These are phyloP conservation scores for Moesziomyces globuligerus DNA, from an alignment of 1,284 basidiomycete species.

Conservation along the genomic window DNA sequence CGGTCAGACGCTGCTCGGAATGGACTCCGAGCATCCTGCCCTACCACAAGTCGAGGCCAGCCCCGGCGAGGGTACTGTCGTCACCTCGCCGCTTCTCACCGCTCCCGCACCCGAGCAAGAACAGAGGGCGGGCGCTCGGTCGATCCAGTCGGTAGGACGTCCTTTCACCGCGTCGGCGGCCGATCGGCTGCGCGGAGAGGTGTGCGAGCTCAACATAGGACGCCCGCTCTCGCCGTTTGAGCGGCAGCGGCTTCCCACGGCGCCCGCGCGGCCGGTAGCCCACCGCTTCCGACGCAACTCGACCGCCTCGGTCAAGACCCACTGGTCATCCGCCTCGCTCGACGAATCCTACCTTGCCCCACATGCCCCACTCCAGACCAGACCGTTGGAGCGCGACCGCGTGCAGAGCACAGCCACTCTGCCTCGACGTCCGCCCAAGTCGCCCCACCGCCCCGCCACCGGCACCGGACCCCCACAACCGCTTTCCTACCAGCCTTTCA, in stretches of 20 bases:
- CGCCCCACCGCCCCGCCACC: constrained; percentile 19
- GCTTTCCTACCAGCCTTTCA: constrained; percentile 4
- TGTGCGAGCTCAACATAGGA: constrained; percentile 12
- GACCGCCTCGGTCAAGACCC: constrained; percentile 10
- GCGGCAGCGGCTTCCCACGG: constrained; percentile 7
- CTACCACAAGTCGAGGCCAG: neutral
- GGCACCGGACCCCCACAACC: neutral
- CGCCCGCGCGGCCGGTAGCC: constrained; percentile 3
- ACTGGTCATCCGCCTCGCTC: constrained; percentile 19
- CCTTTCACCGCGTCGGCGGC: constrained; percentile 23
- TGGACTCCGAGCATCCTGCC: neutral
- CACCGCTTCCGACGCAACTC: constrained; percentile 18
- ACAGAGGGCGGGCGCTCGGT: neutral
- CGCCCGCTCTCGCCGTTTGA: constrained; percentile 18
- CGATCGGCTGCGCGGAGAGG: constrained; percentile 14
- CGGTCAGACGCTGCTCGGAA: constrained; percentile 6
- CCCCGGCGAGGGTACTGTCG: neutral
- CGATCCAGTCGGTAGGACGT: constrained; percentile 4
- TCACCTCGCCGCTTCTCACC: neutral
- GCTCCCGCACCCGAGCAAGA: neutral
- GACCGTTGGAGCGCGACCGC: neutral
- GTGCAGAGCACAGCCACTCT: neutral
- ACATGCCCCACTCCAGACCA: neutral
- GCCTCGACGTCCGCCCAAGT: constrained; percentile 23
- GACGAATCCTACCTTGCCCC: neutral